Conservation (phyloP, 2,329 filamentous ascomycete species). For the Monascus ruber region DNA sequence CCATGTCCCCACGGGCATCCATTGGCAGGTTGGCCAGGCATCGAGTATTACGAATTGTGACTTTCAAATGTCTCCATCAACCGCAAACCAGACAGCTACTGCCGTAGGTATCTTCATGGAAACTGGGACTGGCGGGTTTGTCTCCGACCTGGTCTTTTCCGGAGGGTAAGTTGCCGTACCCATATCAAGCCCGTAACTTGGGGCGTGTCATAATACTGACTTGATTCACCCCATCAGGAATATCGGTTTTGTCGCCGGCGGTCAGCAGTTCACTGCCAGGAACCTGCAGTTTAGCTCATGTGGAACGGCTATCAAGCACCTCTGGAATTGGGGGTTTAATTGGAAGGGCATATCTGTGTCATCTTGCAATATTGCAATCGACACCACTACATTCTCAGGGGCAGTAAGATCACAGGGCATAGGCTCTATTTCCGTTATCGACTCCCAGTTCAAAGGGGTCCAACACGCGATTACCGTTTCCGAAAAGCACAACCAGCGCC, state of each 20-base stretch:
- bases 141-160: slow-evolving; percentile 47
- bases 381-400: slow-evolving; percentile 34
- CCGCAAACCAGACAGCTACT: neutral
- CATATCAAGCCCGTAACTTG: too few species aligned
- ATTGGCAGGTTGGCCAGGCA: slow-evolving; percentile 64
- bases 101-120: slow-evolving; percentile 15
- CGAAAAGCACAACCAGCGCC: neutral
- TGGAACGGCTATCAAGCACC: slow-evolving; percentile 42
- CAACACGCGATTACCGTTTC: slow-evolving; percentile 2
- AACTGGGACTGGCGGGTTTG: slow-evolving; percentile 43
- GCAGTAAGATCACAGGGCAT: slow-evolving; percentile 29
- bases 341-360: slow-evolving; percentile 40
- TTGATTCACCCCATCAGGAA: slow-evolving; percentile 8
- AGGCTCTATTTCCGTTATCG: slow-evolving; percentile 44
- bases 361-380: slow-evolving; percentile 34
- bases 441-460: slow-evolving; percentile 30
- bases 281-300: slow-evolving; percentile 42
- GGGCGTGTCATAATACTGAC: too few species aligned
- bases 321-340: slow-evolving; percentile 50
- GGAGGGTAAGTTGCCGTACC: slow-evolving; percentile 32
- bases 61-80: slow-evolving; percentile 47
- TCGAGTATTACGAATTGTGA: slow-evolving; percentile 60
- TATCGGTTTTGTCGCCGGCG: slow-evolving; percentile 43
- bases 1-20: slow-evolving; percentile 50
- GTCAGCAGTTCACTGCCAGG: slow-evolving; percentile 51